Conservation (phyloP, 2,329 filamentous ascomycete species). For the Talaromyces sp. region DNA sequence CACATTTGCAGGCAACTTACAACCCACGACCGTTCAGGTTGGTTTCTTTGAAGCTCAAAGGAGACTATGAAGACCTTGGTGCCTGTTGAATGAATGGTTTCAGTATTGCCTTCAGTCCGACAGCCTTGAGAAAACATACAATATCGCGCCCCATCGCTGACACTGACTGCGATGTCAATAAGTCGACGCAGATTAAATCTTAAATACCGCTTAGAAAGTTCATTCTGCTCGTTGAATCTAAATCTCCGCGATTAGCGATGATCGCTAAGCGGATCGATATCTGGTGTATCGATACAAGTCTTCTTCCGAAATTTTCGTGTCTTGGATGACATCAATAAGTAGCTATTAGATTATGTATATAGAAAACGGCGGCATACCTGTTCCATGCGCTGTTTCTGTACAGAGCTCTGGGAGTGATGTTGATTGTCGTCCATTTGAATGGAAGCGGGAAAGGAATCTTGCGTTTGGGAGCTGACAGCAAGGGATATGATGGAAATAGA, state of each 20-base stretch:
- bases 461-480: too few species aligned
- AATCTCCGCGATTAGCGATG: neutral
- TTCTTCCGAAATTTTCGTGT: constrained; percentile 1
- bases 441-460: too few species aligned
- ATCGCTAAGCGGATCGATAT: constrained; percentile 10
- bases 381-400: constrained; percentile 2
- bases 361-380: neutral
- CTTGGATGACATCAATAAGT: neutral
- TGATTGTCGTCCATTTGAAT: too few species aligned
- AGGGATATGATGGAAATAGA: too few species aligned
- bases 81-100: constrained; percentile 6
- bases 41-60: too few species aligned
- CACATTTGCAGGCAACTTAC: too few species aligned
- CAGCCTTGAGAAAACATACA: neutral
- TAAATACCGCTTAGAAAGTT: constrained; percentile 15
- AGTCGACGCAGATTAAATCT: constrained; percentile 16
- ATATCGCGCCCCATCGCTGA: neutral
- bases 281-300: constrained; percentile 15
- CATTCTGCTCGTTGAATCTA: constrained; percentile 14
- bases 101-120: neutral
- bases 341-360: neutral
- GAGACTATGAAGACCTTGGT: too few species aligned
- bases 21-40: too few species aligned
- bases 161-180: constrained; percentile 10
- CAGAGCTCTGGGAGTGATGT: neutral